Conservation (phyloP, 345 rosid species). For the Sisymbrium altissimum region DNA sequence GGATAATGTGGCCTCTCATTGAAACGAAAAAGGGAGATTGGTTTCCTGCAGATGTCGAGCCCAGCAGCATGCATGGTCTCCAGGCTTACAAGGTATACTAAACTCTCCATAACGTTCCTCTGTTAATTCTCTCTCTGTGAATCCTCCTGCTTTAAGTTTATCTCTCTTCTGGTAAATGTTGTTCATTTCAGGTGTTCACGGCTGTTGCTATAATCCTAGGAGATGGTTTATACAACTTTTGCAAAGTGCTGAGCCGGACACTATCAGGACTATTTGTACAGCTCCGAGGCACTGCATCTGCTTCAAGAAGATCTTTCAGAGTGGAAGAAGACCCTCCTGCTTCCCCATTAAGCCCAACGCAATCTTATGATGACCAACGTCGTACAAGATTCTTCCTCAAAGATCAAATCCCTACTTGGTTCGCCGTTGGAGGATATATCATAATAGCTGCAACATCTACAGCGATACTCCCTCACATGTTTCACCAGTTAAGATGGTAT, state of each 20-base stretch:
- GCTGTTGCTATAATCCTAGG: conserved; percentile 84
- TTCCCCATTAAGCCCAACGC: conserved; percentile 30
- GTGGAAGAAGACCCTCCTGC: conserved; percentile 43
- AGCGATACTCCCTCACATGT: conserved; percentile 54
- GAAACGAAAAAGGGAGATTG: conserved; percentile 56
- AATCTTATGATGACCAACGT: conserved; percentile 57
- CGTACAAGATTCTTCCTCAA: conserved; percentile 63
- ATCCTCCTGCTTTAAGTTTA: background rate
- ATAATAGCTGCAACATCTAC: conserved; percentile 50
- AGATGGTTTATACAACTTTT: conserved; percentile 72
- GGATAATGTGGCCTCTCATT: conserved; percentile 84
- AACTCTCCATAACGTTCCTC: conserved; percentile 5
- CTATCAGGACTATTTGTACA: conserved; percentile 48
- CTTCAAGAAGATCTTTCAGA: conserved; percentile 24
- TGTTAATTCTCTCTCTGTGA: conserved; percentile 1
- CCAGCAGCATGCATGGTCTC: conserved; percentile 53
- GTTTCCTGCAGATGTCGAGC: conserved; percentile 40
- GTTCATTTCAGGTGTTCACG: conserved; percentile 57
- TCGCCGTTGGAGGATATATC: conserved; percentile 54
- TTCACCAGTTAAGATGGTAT: conserved; percentile 66
- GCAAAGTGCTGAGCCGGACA: conserved; percentile 64
- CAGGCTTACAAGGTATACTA: conserved; percentile 66
- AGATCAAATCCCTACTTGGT: conserved; percentile 77
- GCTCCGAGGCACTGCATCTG: conserved; percentile 25
- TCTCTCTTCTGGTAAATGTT: background rate